A percentile compares a stretch with the other conserved stretches of the same genome.
phyloP scores from a whole-genome alignment of 2,329 filamentous ascomycete genomes.

The Emergomyces pasteurianus region DNA sequence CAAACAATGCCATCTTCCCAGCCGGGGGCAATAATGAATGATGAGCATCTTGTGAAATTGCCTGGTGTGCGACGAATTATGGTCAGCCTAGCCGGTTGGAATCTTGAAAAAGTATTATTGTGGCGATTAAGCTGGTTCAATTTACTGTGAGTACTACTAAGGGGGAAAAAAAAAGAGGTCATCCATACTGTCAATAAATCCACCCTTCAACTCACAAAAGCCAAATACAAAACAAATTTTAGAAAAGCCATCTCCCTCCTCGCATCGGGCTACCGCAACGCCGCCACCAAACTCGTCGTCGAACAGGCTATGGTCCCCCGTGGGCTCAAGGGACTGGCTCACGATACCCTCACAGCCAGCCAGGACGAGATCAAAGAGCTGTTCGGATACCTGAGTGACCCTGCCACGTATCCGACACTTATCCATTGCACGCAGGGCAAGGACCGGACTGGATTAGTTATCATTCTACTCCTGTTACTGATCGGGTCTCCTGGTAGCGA shows the following conservation, averaged over 20 bases:
- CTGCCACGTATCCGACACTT: slow-evolving; percentile 49
- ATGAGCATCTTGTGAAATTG: slow-evolving; percentile 49
- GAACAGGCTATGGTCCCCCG: slow-evolving; percentile 58
- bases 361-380: slow-evolving; percentile 53
- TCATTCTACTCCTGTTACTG: slow-evolving; percentile 56
- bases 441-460: slow-evolving; percentile 64
- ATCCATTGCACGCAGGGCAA: slow-evolving; percentile 86
- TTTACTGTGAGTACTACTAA: slow-evolving; percentile 41
- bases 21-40: slow-evolving; percentile 35
- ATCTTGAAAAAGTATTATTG: slow-evolving; percentile 57
- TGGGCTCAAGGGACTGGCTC: slow-evolving; percentile 58
- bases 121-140: slow-evolving; percentile 56
- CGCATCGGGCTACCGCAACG: slow-evolving; percentile 52
- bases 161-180: not conserved
- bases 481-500: slow-evolving; percentile 27
- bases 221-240: not conserved
- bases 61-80: slow-evolving; percentile 51
- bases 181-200: too few relatives aligned
- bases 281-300: slow-evolving; percentile 59
- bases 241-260: slow-evolving; percentile 53
- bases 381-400: slow-evolving; percentile 51
- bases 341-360: slow-evolving; percentile 58
- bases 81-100: slow-evolving; percentile 61
- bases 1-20: slow-evolving; percentile 12
- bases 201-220: too few relatives aligned